A percentile compares a stretch with the other conserved stretches of the same genome.
phyloP scores from a whole-genome alignment of 768 basidiomycete genomes.

The Boletus sp. region DNA sequence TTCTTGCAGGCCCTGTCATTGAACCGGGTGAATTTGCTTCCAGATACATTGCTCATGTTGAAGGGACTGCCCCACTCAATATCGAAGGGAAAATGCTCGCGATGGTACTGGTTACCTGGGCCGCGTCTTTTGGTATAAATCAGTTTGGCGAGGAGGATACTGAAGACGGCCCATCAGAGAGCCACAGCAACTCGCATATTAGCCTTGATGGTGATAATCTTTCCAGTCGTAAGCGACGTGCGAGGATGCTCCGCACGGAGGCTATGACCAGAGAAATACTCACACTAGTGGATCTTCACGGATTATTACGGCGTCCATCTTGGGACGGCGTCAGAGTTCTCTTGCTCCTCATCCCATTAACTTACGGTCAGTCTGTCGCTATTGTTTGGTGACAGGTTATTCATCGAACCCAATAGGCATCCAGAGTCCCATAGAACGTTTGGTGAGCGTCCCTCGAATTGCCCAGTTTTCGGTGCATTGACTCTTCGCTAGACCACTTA shows the following conservation, averaged over 20 bases:
- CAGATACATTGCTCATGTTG: constrained; percentile 65
- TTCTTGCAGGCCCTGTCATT: constrained; percentile 71
- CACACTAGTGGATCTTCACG: constrained; percentile 75
- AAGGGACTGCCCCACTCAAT: constrained; percentile 62
- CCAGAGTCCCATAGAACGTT: constrained; percentile 28
- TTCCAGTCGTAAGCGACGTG: constrained; percentile 37
- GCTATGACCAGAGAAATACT: constrained; percentile 76
- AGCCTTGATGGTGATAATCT: constrained; percentile 27
- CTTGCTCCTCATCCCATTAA: constrained; percentile 76
- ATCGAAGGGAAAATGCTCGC: constrained; percentile 74
- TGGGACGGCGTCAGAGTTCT: constrained; percentile 86
- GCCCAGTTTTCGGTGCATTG: background rate
- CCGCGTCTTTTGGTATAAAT: constrained; percentile 83
- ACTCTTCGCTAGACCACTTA: constrained; percentile 56
- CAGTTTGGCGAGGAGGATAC: constrained; percentile 57
- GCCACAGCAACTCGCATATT: constrained; percentile 4
- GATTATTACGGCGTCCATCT: constrained; percentile 74
- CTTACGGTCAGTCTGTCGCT: constrained; percentile 59
- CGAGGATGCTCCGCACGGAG: constrained; percentile 56
- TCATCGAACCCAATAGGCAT: constrained; percentile 21
- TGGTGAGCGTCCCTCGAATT: constrained; percentile 8
- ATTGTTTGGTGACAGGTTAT: background rate
- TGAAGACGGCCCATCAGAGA: constrained; percentile 5
- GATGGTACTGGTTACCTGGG: constrained; percentile 85
- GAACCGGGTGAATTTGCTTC: constrained; percentile 77